Base-by-base conservation (phyloP, 73 alveolate genomes). In the Paramecium caudatum region DNA sequence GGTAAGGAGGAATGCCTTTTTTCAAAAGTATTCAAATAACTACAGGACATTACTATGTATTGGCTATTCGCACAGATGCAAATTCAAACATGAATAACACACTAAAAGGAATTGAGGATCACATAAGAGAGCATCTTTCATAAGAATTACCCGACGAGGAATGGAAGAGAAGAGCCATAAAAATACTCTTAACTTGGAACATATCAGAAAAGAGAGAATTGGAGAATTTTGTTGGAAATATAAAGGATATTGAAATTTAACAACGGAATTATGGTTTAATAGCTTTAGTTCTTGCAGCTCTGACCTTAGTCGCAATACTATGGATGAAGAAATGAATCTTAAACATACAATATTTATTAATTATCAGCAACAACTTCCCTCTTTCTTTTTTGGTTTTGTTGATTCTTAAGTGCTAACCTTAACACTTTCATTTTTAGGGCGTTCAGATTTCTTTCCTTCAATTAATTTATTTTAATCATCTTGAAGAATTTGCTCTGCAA, bases 361-460 rank as follows among this genome's bases (percentile, higher is more conserved):
- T 55, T 55, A 27, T 55, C 80, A 55, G 30, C 80, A 55, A 23
- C 80, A 55, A 12, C 80, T 43, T 55, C 46, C 45, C 1, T 55
- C 80, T 10, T 55, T 55, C 30, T 55, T 55, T 43, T 55, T 55
- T 55, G 23, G 23, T 55, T 55, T 55, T 27, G 3, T 55, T 55
- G 23, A 43, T 4, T 55, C 80, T 10, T 55, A 37, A 55, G 17
- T 21, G 3, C 46, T 55, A 5, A 55, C 41, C 12, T 25, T 55
- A 23, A 55, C 80, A 21, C 25, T 23, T 4, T 37, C 0, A 55
- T 10, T 55, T 4, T 10, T 12, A 27, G 41, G 45, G 23, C 30
- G 23, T 10, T 55, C 80, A 2, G n/a, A 23, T 27, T 55, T 55
- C 43, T 55, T 55, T 3, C 80, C 80, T 55, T 55, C 80, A 55